Evolutionary conservation across 202 grass and related monocot species (phyloP).

Genomic region (Eragrostis tef): DNA sequence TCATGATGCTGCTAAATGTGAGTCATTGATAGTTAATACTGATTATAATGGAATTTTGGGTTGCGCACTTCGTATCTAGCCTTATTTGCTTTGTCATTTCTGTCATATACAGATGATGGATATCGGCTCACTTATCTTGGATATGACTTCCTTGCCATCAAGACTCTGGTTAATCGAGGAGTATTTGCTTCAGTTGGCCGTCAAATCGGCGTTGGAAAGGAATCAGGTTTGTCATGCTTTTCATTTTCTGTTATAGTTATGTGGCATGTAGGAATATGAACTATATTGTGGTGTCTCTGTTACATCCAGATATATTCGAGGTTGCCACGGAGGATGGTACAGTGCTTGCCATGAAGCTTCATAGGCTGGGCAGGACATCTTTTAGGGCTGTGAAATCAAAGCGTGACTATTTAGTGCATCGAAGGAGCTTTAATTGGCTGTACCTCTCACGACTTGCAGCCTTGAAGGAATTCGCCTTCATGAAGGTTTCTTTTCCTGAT

Average conservation of each 20-base stretch:
- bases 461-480: conserved; percentile 90
- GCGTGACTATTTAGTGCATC: conserved; percentile 82
- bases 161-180: conserved; percentile 85
- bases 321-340: conserved; percentile 81
- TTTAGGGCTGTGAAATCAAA: conserved; percentile 97
- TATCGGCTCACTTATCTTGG: conserved; percentile 94
- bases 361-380: conserved; percentile 92
- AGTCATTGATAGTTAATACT: conserved; percentile 27
- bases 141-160: conserved; percentile 95
- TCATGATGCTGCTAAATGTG: conserved; percentile 84
- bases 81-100: conserved; percentile 17
- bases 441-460: conserved; percentile 92
- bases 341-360: conserved; percentile 86
- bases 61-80: not conserved
- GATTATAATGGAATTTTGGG: conserved; percentile 17
- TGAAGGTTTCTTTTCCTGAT: conserved; percentile 59
- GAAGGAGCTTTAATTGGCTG: conserved; percentile 86
- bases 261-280: not conserved
- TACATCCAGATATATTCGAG: conserved; percentile 86
- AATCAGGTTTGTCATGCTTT: conserved; percentile 63
- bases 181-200: conserved; percentile 78
- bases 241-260: not conserved
- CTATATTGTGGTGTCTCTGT: conserved; percentile 9
- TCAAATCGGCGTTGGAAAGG: conserved; percentile 93
- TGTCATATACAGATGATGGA: conserved; percentile 67